Evolutionary conservation across 2,329 filamentous ascomycete genomes (phyloP), one percentile per base, ranked within the genome.

Genomic region (Endoconidiophora polonica): DNA sequence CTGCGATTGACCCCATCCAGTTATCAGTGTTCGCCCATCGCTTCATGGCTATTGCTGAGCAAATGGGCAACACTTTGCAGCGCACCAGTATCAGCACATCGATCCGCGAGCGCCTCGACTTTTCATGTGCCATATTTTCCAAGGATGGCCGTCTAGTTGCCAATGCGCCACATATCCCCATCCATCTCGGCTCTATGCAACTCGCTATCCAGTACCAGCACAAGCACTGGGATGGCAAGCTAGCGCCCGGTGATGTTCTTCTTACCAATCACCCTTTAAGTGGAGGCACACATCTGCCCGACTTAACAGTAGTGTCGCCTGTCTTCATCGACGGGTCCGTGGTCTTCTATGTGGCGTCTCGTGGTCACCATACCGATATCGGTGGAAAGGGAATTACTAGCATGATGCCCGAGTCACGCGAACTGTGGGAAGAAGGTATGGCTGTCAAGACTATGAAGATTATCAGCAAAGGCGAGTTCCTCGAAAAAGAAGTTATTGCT

Each of bases 31-130:
- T 90, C 58, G 81, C 78, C 0, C 82, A 88, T 61, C 72, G 83
- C 2, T 90, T 90, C 65, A 88, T 88, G 83, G 78, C 80, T 2
- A 85, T 88, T 54, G 84, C 84, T 0, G 84, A 88, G 62, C 83
- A 88, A 59, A 88, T 88, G 83, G 83, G 84, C 0, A 71, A 80
- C 47, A 80, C 81, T 3, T 63, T 90, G n/a, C 81, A 87, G 58
- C 86, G 86, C 65, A 86, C 82, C 0, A 79, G 77, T 56, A 79
- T 88, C 12, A 81, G 76, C 50, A 85, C 80, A 0, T 88, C 87
- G 57, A 82, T 88, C 61, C 83, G 90, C 58, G 85, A 90, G 59
- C 74, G 83, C 2, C 69, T 90, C 1, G 84, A 90, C 59, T 90
- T 87, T 59, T 86, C 81, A 1, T 90, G 84, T 56, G 84, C 84